phyloP scores from a whole-genome alignment of 805 yeast genomes.

The Candida qinlingensis region DNA sequence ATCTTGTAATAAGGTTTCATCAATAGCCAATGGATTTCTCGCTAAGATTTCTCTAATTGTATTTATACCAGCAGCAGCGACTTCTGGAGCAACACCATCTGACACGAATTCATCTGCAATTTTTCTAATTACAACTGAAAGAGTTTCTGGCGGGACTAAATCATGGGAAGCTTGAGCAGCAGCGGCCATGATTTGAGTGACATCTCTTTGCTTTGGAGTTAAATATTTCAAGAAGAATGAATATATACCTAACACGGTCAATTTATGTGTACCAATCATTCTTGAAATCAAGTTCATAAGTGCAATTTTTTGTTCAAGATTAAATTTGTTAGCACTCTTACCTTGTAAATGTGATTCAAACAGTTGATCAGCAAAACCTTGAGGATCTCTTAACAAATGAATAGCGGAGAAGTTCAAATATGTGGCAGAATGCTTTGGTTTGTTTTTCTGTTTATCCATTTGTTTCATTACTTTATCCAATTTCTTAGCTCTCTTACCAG shows the following conservation, averaged over 20 bases:
- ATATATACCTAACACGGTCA: conserved; percentile 84
- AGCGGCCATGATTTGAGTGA: conserved; percentile 95
- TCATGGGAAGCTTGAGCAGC: conserved; percentile 96
- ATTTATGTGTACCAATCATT: conserved; percentile 89
- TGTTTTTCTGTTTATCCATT: conserved; percentile 53
- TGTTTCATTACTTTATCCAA: conserved; percentile 68
- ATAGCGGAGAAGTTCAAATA: conserved; percentile 91
- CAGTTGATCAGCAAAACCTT: conserved; percentile 88
- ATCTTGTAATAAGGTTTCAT: conserved; percentile 81
- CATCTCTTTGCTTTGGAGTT: conserved; percentile 91
- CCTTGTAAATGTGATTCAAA: conserved; percentile 68
- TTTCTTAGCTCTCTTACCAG: conserved; percentile 74
- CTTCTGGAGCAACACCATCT: conserved; percentile 97
- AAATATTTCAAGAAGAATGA: conserved; percentile 83
- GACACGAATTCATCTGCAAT: conserved; percentile 96
- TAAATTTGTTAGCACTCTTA: conserved; percentile 63
- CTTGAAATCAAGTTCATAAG: conserved; percentile 85
- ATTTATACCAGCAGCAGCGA: conserved; percentile 96
- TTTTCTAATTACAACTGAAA: conserved; percentile 75
- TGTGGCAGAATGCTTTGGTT: conserved; percentile 51
- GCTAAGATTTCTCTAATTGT: conserved; percentile 90
- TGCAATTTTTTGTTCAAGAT: conserved; percentile 82
- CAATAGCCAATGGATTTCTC: conserved; percentile 94
- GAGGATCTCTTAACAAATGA: conserved; percentile 93
- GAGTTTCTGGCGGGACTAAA: conserved; percentile 91